Conservation (phyloP, 208 protist genomes). For the Trypanosoma melophagium region DNA sequence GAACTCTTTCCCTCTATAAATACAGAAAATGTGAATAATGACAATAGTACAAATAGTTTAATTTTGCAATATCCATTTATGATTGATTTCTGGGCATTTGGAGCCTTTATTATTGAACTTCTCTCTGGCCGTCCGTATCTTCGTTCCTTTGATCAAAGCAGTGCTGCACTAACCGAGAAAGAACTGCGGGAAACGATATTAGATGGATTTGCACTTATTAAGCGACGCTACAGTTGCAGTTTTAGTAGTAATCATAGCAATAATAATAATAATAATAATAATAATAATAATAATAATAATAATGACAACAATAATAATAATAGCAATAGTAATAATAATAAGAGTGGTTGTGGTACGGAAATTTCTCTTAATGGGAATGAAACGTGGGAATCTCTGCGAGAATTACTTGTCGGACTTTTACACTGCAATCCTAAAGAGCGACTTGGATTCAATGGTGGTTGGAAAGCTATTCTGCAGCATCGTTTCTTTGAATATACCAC, state of each 20-base stretch:
- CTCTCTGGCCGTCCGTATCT: slow-evolving; percentile 23
- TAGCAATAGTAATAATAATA: no score
- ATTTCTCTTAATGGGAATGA: neutral
- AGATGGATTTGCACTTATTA: slow-evolving; percentile 8
- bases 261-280: no score
- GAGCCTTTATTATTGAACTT: slow-evolving; percentile 37
- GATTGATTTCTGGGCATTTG: slow-evolving; percentile 45
- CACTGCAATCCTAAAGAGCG: slow-evolving; percentile 21
- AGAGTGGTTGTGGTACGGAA: neutral
- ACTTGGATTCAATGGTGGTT: slow-evolving; percentile 21
- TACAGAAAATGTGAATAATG: neutral
- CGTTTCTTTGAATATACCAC: slow-evolving; percentile 14
- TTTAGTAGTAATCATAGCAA: no score
- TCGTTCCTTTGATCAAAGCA: slow-evolving; percentile 16
- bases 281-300: no score
- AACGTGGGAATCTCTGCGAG: slow-evolving; percentile 20
- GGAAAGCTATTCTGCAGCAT: slow-evolving; percentile 20
- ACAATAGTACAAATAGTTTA: neutral
- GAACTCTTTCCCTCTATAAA: slow-evolving; percentile 19
- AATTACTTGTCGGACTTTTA: slow-evolving; percentile 21
- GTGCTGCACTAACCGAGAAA: slow-evolving; percentile 1
- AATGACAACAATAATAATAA: no score
- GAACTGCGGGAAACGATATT: slow-evolving; percentile 14
- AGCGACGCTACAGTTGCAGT: no score
- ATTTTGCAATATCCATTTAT: slow-evolving; percentile 20